Base-by-base conservation (phyloP, 345 rosid genomes). In the Acer negundo region DNA sequence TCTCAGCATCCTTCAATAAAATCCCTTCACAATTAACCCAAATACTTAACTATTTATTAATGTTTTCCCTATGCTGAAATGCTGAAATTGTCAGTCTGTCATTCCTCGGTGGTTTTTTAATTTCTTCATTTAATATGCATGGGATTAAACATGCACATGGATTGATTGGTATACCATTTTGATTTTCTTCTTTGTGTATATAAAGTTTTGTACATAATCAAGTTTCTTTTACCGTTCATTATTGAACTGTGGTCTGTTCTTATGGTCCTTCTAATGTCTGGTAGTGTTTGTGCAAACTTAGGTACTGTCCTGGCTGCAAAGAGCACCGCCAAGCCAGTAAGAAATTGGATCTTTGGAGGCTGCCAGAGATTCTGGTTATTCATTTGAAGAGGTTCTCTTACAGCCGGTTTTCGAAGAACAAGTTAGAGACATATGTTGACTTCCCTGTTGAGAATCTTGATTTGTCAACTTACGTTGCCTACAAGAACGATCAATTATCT, bases 231-330 rank as follows among this genome's bases (percentile, higher is more conserved):
- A 8, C 17, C 22, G 38, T n/a, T 3, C 44, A 10, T 62, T 4
- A 38, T 51, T 68, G 31, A 79, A 59, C 3, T 51, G 56, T 73
- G 49, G 81, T 62, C 15, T 55, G 13, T 59, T 47, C 19, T 62
- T 53, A 20, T 64, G 22, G 42, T 79, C 56, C 62, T 69, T 72
- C 77, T 84, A 56, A 80, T 74, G 28, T 56, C 16, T 22, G 61
- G 46, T 62, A 17, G 53, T 76, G 58, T 22, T 63, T 53, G 42
- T 82, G 51, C 78, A 28, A 64, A 73, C 81, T 62, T 84, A 96
- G 98, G 99, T 94, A 88, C 77, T 94, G 99, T 86, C 98, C 98
- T 72, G 72, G 87, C 76, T 96, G 99, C 90, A 94, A 96, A 83
- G 84, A 87, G 78, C 98, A 92, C 77, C 81, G 85, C 23, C 99